Evolutionary conservation across 495 filamentous ascomycete species (phyloP).

Genomic region (Halenospora varia): DNA sequence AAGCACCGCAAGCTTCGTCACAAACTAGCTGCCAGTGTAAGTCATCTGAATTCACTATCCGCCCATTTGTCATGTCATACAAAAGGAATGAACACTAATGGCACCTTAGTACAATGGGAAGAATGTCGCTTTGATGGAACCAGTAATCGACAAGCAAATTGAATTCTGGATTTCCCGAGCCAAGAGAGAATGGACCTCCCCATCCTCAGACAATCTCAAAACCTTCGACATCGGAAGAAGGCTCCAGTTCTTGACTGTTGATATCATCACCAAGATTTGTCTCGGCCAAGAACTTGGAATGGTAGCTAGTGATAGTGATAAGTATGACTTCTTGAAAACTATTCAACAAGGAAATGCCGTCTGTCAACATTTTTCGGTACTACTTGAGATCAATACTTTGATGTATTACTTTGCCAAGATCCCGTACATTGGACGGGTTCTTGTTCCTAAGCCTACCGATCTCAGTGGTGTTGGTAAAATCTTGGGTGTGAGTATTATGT

Average conservation of each 20-base stretch:
- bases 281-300: constrained; percentile 39
- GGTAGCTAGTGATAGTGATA: constrained; percentile 32
- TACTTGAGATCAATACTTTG: not conserved
- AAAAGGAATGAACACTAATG: no score
- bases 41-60: constrained; percentile 2
- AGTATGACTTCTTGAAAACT: not conserved
- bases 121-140: constrained; percentile 35
- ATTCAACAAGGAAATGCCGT: no score
- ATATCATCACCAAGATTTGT: constrained; percentile 40
- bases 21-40: constrained; percentile 34
- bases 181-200: constrained; percentile 27
- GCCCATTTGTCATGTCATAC: no score
- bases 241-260: constrained; percentile 40
- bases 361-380: not conserved
- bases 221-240: constrained; percentile 38
- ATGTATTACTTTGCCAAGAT: not conserved
- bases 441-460: constrained; percentile 46
- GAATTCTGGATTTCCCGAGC: constrained; percentile 26
- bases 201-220: constrained; percentile 13
- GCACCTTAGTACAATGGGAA: constrained; percentile 43
- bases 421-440: constrained; percentile 35
- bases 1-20: constrained; percentile 30
- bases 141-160: constrained; percentile 29
- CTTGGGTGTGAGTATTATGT: constrained; percentile 31
- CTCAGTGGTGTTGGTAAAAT: constrained; percentile 45